Evolutionary conservation across 495 filamentous ascomycete genomes (phyloP), one percentile per base, ranked within the genome.

Genomic region (Hyaloscypha hepaticicola): DNA sequence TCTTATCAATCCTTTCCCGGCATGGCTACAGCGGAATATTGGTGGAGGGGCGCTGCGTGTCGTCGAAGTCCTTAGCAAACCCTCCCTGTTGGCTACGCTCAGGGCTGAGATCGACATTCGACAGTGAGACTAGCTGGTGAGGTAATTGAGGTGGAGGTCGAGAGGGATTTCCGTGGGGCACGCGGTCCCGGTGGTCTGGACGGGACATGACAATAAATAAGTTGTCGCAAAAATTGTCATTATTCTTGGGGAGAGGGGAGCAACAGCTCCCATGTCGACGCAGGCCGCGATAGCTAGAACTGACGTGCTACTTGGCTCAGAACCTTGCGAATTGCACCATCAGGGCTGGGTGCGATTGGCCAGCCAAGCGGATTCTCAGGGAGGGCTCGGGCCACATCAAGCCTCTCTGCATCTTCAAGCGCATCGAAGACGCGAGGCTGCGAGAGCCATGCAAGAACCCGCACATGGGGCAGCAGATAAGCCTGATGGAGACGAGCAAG

Each of bases 241-340:
- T 16, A 3, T 4, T 45, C 16, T 45, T 14, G 38, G 11, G 19
- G 38, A 45, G 38, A 16, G 6, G n/a, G 38, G 38, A 45, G 38
- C 38, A 45, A 45, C 38, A 45, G 38, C 38, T 45, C 38, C 38
- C 14, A 3, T 19, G 38, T 45, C 38, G 38, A 45, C 38, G 8
- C 38, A 14, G 14, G 19, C n/a, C n/a, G n/a, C n/a, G n/a, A n/a
- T n/a, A n/a, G n/a, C n/a, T n/a, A n/a, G n/a, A n/a, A n/a, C n/a
- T 45, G 38, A 16, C 38, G 38, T 45, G 38, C 38, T 14, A 45
- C 19, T 45, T 19, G 53, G 53, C 53, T 11, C 19, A 8, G 1
- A 9, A 24, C 53, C 53, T 1, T 56, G 53, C 53, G 26, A 29
- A 56, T 56, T 24, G 31, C 31, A 26, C 53, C 53, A 56, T 56